Percentiles rank a stretch among this genome's conserved stretches.
Conservation (phyloP, 2,329 filamentous ascomycete genomes). For the Colletotrichum limetticola region DNA sequence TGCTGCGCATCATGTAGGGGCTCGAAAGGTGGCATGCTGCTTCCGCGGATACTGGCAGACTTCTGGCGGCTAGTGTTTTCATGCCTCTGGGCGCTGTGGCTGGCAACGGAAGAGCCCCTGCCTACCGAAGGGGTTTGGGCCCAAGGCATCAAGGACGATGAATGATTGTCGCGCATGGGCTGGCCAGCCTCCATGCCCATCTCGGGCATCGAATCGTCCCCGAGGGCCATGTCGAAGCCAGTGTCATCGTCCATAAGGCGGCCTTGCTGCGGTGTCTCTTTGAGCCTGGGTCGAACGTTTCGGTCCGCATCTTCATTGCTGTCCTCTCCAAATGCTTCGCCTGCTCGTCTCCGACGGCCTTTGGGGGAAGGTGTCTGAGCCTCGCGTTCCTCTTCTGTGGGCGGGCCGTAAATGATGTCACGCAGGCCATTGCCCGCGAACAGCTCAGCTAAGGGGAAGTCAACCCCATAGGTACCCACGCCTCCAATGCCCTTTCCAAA, state of each 20-base stretch:
- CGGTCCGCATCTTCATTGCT: slow-evolving; percentile 42
- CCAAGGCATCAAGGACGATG: slow-evolving; percentile 64
- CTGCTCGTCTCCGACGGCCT: slow-evolving; percentile 54
- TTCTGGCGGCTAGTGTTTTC: slow-evolving; percentile 37
- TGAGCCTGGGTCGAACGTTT: slow-evolving; percentile 50
- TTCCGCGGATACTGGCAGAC: slow-evolving; percentile 51
- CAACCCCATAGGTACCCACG: slow-evolving; percentile 45
- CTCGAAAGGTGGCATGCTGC: slow-evolving; percentile 54
- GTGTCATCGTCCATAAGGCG: slow-evolving; percentile 32
- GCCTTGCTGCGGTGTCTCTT: slow-evolving; percentile 34
- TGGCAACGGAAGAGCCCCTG: slow-evolving; percentile 25
- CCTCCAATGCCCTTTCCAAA: slow-evolving; percentile 52
- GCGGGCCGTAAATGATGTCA: slow-evolving; percentile 48
- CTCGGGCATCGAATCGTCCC: slow-evolving; percentile 65
- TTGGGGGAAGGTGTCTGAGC: slow-evolving; percentile 33
- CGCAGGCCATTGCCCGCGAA: slow-evolving; percentile 58
- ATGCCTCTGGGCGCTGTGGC: slow-evolving; percentile 8
- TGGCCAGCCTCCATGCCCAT: slow-evolving; percentile 75
- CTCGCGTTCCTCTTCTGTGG: slow-evolving; percentile 36
- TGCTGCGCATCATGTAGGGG: slow-evolving; percentile 56
- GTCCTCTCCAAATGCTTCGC: slow-evolving; percentile 55
- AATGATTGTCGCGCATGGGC: slow-evolving; percentile 74
- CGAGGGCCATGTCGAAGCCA: slow-evolving; percentile 45
- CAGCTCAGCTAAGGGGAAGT: slow-evolving; percentile 58
- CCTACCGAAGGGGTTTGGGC: slow-evolving; percentile 47